These are phyloP conservation scores for Aspergillus sp. DNA, from an alignment of 2,329 filamentous ascomycete species.

Conservation along the genomic window DNA sequence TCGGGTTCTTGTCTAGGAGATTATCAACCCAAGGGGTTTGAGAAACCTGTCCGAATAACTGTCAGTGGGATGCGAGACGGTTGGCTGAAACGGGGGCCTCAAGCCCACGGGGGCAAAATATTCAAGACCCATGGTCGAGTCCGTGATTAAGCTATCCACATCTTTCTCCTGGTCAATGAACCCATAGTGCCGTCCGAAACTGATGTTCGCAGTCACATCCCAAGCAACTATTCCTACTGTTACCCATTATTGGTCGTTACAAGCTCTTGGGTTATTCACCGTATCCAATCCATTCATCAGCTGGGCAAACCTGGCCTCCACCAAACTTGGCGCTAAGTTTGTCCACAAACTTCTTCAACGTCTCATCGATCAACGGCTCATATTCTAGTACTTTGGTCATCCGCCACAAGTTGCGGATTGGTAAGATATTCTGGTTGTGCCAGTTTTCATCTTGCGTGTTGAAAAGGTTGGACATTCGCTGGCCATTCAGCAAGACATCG, in stretches of 20 bases:
- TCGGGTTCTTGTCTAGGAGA: slow-evolving; percentile 29
- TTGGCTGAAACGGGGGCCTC: neutral
- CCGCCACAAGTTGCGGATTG: slow-evolving; percentile 29
- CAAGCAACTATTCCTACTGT: slow-evolving; percentile 8
- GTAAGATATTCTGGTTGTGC: slow-evolving; percentile 31
- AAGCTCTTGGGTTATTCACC: slow-evolving; percentile 2
- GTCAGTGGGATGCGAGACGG: neutral
- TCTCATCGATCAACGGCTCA: slow-evolving; percentile 34
- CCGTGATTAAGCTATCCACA: slow-evolving; percentile 15
- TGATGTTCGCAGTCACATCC: slow-evolving; percentile 18
- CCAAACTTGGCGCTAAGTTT: slow-evolving; percentile 28
- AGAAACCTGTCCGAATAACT: slow-evolving; percentile 21
- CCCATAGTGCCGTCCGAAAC: slow-evolving; percentile 28
- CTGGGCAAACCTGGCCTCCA: slow-evolving; percentile 12
- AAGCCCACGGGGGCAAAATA: slow-evolving; percentile 27
- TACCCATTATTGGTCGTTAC: neutral
- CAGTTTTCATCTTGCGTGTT: slow-evolving; percentile 33
- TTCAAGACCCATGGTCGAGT: slow-evolving; percentile 23
- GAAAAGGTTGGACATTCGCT: slow-evolving; percentile 33
- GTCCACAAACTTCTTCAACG: slow-evolving; percentile 29
- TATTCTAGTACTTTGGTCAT: slow-evolving; percentile 35
- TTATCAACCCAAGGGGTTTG: slow-evolving; percentile 28
- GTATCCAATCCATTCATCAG: slow-evolving; percentile 20
- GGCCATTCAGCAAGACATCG: slow-evolving; percentile 31
- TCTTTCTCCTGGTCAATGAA: slow-evolving; percentile 32